These are phyloP conservation scores for Pleurotus salmoneostramineus DNA, from an alignment of 768 basidiomycete species.

Conservation along the genomic window DNA sequence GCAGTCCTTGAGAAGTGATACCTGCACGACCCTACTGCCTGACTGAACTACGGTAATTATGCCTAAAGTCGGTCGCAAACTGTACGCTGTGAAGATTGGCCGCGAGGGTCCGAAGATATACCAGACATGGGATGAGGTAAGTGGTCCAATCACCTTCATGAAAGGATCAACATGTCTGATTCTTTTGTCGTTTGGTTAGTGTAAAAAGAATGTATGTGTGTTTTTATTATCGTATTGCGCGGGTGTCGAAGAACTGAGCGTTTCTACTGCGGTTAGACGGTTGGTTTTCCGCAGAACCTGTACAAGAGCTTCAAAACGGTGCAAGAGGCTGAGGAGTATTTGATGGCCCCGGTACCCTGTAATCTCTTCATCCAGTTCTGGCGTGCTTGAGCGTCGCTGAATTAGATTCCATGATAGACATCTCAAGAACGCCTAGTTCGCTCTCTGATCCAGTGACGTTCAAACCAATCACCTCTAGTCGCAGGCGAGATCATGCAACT, in stretches of 20 bases:
- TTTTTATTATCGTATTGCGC: too few species aligned
- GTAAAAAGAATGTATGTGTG: conserved; percentile 37
- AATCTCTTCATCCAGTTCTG: neutral
- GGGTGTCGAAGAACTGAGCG: too few species aligned
- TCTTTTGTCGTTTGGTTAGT: conserved; percentile 25
- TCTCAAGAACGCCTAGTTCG: neutral
- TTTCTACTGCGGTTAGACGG: conserved; percentile 30
- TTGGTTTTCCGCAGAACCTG: conserved; percentile 46
- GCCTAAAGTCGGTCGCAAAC: conserved; percentile 30
- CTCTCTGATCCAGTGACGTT: neutral
- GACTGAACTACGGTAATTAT: neutral
- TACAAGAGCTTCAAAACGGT: conserved; percentile 48
- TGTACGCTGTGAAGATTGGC: conserved; percentile 59
- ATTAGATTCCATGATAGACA: neutral
- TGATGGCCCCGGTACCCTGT: conserved; percentile 12
- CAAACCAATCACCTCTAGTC: neutral
- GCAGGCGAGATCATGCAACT: neutral
- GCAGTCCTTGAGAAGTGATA: too few species aligned
- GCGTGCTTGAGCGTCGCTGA: neutral
- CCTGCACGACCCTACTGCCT: too few species aligned
- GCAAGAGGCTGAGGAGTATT: conserved; percentile 49
- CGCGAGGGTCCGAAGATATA: conserved; percentile 57
- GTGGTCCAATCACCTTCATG: conserved; percentile 10
- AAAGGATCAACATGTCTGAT: neutral
- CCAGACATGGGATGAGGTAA: conserved; percentile 56